Conservation (phyloP, 2,329 filamentous ascomycete species). For the Ophiostoma triangulosporum region DNA sequence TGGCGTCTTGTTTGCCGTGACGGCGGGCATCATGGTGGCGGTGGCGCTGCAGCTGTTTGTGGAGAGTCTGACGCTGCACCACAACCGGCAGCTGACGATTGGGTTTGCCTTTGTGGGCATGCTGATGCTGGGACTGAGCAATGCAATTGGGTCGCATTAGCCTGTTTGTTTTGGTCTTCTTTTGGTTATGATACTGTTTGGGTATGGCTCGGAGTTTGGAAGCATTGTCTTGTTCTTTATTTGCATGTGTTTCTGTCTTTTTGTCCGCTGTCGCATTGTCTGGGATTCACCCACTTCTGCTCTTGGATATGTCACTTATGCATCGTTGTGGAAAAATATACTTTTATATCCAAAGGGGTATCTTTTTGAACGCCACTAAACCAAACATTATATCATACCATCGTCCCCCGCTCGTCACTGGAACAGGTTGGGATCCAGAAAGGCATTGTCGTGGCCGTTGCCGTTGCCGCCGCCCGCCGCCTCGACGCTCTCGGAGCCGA, state of each 20-base stretch:
- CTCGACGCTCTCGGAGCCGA: constrained; percentile 12
- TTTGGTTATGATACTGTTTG: too few relatives aligned
- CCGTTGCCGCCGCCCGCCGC: background rate
- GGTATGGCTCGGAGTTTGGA: too few relatives aligned
- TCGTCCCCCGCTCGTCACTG: background rate
- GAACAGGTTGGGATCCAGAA: constrained; percentile 12
- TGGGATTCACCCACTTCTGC: too few relatives aligned
- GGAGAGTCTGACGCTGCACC: constrained; percentile 71
- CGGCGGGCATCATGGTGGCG: constrained; percentile 88
- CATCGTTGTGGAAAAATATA: too few relatives aligned
- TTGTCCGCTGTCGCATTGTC: too few relatives aligned
- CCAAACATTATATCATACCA: background rate
- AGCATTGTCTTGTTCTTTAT: background rate
- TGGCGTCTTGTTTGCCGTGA: constrained; percentile 73
- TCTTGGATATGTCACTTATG: too few relatives aligned
- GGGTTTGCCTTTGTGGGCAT: constrained; percentile 75
- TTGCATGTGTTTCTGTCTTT: background rate
- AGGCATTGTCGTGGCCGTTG: background rate
- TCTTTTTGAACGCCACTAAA: background rate
- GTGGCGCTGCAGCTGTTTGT: constrained; percentile 82
- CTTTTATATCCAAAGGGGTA: background rate
- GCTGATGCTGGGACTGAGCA: constrained; percentile 73
- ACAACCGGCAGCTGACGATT: constrained; percentile 64
- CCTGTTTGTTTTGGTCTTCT: background rate
- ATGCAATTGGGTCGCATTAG: constrained; percentile 55